Base-by-base conservation (phyloP, 225 moss, liverwort and hornwort species). In the Polytrichum commune region DNA sequence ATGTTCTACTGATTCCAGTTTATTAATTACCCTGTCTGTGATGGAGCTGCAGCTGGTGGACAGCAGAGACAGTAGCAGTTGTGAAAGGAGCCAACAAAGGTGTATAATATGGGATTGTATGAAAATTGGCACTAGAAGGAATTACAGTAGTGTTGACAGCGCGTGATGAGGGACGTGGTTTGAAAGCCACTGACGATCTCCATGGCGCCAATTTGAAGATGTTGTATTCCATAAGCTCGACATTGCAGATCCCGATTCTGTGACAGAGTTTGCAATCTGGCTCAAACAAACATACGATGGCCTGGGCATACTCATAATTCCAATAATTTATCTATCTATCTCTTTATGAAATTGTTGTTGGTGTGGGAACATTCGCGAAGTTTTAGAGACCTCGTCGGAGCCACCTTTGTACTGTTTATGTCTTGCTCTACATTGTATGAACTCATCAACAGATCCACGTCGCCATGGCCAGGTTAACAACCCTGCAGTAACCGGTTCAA, bases 201-300 rank as follows among this genome's bases (percentile, higher is more conserved):
- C 77, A 69, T 27, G 54, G 55, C 23, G 70, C 80, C 20, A 91
- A 87, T 5, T 62, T 83, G 3, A 65, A 70, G 18, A 72, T 65
- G 89, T 93, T 20, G 68, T 79, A 53, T 84, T 89, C 32, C 91
- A 80, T 66, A 67, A 55, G 19, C 73, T 93, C 27, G 89, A 93
- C 78, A 78, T 91, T 5, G 81, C 70, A 65, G 72, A 78, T 25
- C 7, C 66, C 29, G 73, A 84, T 1, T 87, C 89, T 2, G 68
- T 85, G 73, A 74, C 69, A 27, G 72, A 71, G 3, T 80, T 91
- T 3, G 80, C 72, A 35, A 64, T 78, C 19, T 93, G 87, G 91
- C 55, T 93, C 30, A 60, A 78, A 54, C 35, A 70, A 19, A 38
- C 73, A 0, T 85, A 89, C 6, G 89, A 89, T 16, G 93, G 89